Conservation (phyloP, 176 grass and related monocot genomes). For the Pontederia paniculata region DNA sequence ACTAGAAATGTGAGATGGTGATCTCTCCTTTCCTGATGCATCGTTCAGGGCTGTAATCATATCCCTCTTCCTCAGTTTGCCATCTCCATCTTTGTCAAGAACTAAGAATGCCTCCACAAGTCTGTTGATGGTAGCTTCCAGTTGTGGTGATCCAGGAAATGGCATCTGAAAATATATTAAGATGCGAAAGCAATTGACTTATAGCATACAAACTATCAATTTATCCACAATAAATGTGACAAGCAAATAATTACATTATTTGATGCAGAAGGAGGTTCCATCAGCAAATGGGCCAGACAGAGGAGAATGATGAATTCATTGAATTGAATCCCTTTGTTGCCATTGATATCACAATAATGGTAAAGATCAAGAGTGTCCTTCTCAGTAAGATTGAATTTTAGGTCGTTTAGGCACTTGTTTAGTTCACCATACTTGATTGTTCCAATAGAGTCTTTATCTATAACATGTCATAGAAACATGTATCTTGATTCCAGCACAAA, state of each 20-base stretch:
- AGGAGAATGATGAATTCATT: constrained; percentile 64
- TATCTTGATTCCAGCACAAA: too few species aligned
- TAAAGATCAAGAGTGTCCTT: constrained; percentile 32
- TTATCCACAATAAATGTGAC: constrained; percentile 44
- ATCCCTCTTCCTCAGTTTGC: constrained; percentile 19
- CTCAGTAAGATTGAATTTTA: constrained; percentile 37
- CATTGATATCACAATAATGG: constrained; percentile 51
- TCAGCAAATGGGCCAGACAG: constrained; percentile 53
- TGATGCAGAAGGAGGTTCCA: constrained; percentile 23
- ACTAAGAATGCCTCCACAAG: too few species aligned
- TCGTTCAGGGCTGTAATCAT: constrained; percentile 52
- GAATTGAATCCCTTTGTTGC: constrained; percentile 45
- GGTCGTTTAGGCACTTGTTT: constrained; percentile 29
- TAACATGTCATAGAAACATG: neutral
- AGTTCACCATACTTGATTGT: constrained; percentile 49
- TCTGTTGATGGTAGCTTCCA: too few species aligned
- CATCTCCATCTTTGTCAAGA: too few species aligned
- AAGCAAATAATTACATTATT: constrained; percentile 23
- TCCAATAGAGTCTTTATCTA: constrained; percentile 58
- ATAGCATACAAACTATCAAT: too few species aligned
- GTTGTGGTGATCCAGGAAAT: too few species aligned
- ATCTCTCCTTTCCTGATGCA: constrained; percentile 40
- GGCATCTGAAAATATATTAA: too few species aligned
- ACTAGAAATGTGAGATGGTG: constrained; percentile 29
- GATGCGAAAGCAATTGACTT: too few species aligned